Evolutionary conservation across 768 basidiomycete genomes (phyloP), one percentile per base, ranked within the genome.

Genomic region (Serendipita indica): DNA sequence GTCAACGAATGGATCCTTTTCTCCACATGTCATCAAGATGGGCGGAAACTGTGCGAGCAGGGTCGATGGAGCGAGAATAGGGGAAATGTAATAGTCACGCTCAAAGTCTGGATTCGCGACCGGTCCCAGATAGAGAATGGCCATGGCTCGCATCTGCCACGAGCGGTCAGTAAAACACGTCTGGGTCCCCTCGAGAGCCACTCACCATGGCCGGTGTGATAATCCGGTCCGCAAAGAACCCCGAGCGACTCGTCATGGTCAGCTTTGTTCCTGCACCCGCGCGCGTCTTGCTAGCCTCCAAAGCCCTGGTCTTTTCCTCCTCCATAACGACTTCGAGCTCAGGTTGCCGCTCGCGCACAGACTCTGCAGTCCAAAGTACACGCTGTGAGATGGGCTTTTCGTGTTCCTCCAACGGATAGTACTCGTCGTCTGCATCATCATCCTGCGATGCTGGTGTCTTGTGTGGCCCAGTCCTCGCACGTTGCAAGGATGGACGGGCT

Each of bases 131-230:
- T 96, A 96, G 62, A 94, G 72, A 67, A 96, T 93, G 2, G 94
- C 94, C 96, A 99, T 99, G 0, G 94, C 93, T 33, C 96, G 88
- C 90, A 97, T 97, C 94, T 98, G n/a, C 41, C 59, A 33, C n/a
- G 45, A 7, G 10, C 27, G 27, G 43, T 57, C 57, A 57, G 60
- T 58, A 18, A 61, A 57, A 13, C n/a, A 25, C n/a, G 3, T n/a
- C 13, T 35, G 13, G 3, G 20, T 37, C 20, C 59, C 16, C 1
- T 43, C 57, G 33, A 27, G 18, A 57, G 30, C 20, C 64, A 72
- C 88, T 66, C 68, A 94, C 94, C 93, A 99, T 97, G 66, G 86
- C 88, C 0, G 96, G 94, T 2, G 92, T 84, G 61, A 99, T 81
- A 65, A 97, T 86, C 57, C 90, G 75, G 65, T 97, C 92, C 69